Evolutionary conservation across 2,329 filamentous ascomycete species (phyloP).

Genomic region (Talaromyces rugulosus): DNA sequence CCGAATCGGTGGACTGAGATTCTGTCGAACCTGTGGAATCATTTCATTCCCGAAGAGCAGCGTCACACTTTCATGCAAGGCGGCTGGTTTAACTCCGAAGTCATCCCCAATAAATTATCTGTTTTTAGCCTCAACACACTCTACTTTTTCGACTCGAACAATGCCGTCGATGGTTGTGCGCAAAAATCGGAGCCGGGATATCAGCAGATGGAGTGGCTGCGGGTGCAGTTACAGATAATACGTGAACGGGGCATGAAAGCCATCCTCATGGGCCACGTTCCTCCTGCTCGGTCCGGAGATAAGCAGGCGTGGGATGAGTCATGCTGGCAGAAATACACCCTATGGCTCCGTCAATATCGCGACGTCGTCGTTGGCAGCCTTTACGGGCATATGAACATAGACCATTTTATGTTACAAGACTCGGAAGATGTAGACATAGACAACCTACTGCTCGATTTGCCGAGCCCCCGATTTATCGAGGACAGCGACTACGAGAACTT

Average conservation of each 20-base stretch:
- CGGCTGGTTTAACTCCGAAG: constrained; percentile 92
- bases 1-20: constrained; percentile 81
- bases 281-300: constrained; percentile 76
- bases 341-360: constrained; percentile 86
- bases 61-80: constrained; percentile 86
- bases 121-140: constrained; percentile 95
- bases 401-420: constrained; percentile 93
- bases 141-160: constrained; percentile 92
- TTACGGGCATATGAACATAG: constrained; percentile 97
- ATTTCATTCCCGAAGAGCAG: constrained; percentile 89
- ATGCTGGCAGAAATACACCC: constrained; percentile 95
- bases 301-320: constrained; percentile 94
- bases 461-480: constrained; percentile 13
- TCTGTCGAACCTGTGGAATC: constrained; percentile 74
- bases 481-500: constrained; percentile 46
- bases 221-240: constrained; percentile 79
- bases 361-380: constrained; percentile 77
- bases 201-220: constrained; percentile 93
- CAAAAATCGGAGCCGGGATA: constrained; percentile 78
- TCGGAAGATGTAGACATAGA: constrained; percentile 67
- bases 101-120: constrained; percentile 77
- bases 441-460: constrained; percentile 24
- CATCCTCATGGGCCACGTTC: constrained; percentile 90
- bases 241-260: constrained; percentile 85
- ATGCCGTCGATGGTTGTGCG: constrained; percentile 86